phyloP scores from a whole-genome alignment of 306 rosid species.

The Astragalus membranaceus region DNA sequence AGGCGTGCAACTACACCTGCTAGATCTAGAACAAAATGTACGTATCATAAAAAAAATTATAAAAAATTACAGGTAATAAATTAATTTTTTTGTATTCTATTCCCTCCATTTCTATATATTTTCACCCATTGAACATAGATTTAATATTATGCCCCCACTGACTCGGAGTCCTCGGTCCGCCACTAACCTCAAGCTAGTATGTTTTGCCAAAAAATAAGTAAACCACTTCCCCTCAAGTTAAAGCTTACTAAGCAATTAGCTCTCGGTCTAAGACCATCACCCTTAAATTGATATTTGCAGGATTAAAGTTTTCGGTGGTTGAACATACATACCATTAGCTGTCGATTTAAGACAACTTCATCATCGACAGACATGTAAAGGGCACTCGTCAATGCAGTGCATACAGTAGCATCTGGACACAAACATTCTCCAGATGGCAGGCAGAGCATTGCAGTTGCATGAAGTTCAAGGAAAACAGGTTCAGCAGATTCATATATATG shows the following conservation, averaged over 20 bases:
- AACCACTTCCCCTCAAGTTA: not conserved
- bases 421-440: slow-evolving; percentile 90
- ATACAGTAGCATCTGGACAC: slow-evolving; percentile 82
- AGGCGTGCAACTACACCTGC: too few species aligned
- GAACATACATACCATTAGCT: slow-evolving; percentile 62
- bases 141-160: too few species aligned
- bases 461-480: slow-evolving; percentile 77
- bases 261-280: not conserved
- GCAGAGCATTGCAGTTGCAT: slow-evolving; percentile 88
- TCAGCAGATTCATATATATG: slow-evolving; percentile 41
- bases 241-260: not conserved
- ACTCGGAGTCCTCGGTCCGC: too few species aligned
- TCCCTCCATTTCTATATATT: too few species aligned
- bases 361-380: slow-evolving; percentile 71
- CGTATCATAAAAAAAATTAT: too few species aligned
- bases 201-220: too few species aligned
- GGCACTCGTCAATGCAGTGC: slow-evolving; percentile 76
- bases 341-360: slow-evolving; percentile 56
- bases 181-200: too few species aligned
- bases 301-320: slow-evolving; percentile 5
- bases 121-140: too few species aligned
- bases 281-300: not conserved
- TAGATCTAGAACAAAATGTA: too few species aligned
- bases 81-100: too few species aligned
- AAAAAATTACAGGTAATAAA: too few species aligned